Conservation (phyloP, 176 grass and related monocot genomes). For the Puya raimondii region DNA sequence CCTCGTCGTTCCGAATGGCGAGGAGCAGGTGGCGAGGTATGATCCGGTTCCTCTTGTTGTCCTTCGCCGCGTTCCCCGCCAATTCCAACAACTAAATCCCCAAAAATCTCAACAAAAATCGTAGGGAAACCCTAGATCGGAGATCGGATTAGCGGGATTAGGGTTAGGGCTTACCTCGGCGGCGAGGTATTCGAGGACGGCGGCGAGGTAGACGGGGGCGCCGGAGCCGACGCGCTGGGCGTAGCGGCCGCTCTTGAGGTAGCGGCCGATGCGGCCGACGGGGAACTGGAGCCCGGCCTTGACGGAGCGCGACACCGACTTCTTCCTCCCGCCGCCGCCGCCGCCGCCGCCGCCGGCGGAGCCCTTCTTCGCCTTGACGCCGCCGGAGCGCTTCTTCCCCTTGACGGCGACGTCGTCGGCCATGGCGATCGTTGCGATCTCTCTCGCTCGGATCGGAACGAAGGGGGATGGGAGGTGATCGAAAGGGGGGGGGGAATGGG, state of each 20-base stretch:
- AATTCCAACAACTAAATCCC: background rate
- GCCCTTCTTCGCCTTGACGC: background rate
- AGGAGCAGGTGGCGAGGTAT: background rate
- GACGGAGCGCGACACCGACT: background rate
- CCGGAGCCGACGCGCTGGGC: background rate
- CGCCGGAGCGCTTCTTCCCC: background rate
- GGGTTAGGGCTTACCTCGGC: constrained; percentile 54
- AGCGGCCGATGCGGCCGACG: background rate
- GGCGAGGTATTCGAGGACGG: constrained; percentile 90
- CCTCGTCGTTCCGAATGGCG: background rate
- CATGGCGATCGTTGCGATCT: background rate
- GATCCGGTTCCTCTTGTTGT: background rate
- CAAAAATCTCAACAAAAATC: background rate
- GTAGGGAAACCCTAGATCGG: background rate
- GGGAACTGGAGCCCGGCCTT: background rate
- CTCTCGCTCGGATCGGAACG: background rate
- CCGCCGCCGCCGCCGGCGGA: background rate
- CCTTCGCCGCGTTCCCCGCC: background rate
- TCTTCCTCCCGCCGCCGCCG: background rate
- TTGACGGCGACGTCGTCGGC: background rate
- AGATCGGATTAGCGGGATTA: background rate
- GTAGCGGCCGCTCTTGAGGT: background rate
- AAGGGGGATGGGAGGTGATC: background rate
- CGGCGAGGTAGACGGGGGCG: constrained; percentile 64
- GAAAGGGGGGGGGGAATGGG: too few relatives aligned